A percentile compares a stretch with the other conserved stretches of the same genome.
Conservation (phyloP, 1,284 basidiomycete species). For the Leccinum insolens region DNA sequence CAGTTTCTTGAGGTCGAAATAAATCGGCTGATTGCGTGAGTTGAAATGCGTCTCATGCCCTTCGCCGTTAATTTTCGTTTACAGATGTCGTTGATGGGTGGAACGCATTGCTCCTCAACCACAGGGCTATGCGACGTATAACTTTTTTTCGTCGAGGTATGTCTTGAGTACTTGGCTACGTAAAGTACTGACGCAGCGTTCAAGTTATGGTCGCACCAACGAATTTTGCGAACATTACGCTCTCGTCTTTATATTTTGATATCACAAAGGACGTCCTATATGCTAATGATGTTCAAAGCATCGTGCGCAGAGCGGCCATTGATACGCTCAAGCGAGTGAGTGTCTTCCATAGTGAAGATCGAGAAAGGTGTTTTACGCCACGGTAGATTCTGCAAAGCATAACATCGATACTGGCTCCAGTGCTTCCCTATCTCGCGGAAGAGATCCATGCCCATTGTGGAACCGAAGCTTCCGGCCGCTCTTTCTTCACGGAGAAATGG, state of each 20-base stretch:
- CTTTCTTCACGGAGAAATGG: slow-evolving; percentile 74
- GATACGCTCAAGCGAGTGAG: slow-evolving; percentile 76
- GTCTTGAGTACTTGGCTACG: neutral
- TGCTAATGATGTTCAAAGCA: slow-evolving; percentile 58
- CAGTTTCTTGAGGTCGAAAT: neutral
- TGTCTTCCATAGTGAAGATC: neutral
- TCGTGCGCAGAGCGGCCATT: slow-evolving; percentile 59
- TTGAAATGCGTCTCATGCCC: neutral
- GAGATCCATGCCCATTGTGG: slow-evolving; percentile 65
- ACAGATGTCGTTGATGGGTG: slow-evolving; percentile 64
- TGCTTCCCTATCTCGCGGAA: slow-evolving; percentile 91
- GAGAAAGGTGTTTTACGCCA: slow-evolving; percentile 1
- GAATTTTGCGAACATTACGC: slow-evolving; percentile 70
- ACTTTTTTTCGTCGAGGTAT: slow-evolving; percentile 80
- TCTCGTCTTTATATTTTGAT: slow-evolving; percentile 90
- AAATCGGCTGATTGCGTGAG: slow-evolving; percentile 51
- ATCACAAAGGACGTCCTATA: slow-evolving; percentile 92
- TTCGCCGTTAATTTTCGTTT: slow-evolving; percentile 1
- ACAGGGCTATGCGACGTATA: slow-evolving; percentile 75
- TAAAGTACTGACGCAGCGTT: slow-evolving; percentile 10
- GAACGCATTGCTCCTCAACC: slow-evolving; percentile 71
- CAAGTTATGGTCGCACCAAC: slow-evolving; percentile 62
- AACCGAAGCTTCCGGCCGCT: slow-evolving; percentile 40
- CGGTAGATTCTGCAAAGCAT: slow-evolving; percentile 72
- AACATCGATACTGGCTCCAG: slow-evolving; percentile 79